Evolutionary conservation across 2,329 filamentous ascomycete species (phyloP).

Genomic region (Pseudonectria foliicola): DNA sequence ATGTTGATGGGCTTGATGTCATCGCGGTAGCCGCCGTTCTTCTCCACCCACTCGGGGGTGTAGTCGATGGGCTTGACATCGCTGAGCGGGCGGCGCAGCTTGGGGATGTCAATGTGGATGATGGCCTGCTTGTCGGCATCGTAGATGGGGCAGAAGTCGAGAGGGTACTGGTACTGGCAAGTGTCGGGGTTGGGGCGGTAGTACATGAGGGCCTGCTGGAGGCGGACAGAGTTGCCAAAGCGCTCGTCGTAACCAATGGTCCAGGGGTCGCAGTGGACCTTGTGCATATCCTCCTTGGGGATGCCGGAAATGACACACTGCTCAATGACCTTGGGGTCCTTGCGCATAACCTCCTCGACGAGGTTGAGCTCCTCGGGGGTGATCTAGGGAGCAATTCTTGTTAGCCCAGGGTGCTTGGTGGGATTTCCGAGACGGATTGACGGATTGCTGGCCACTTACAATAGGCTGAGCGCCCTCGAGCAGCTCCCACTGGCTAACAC

Average conservation of each 20-base stretch:
- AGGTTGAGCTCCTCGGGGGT: constrained; percentile 83
- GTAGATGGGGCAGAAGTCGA: constrained; percentile 92
- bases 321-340: constrained; percentile 81
- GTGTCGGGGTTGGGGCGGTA: constrained; percentile 81
- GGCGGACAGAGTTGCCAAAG: constrained; percentile 67
- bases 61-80: constrained; percentile 72
- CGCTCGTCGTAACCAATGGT: constrained; percentile 92
- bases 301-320: constrained; percentile 82
- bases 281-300: constrained; percentile 77
- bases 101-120: constrained; percentile 76
- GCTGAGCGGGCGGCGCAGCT: constrained; percentile 67
- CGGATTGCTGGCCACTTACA: constrained; percentile 36
- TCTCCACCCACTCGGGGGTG: constrained; percentile 63
- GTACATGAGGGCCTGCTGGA: constrained; percentile 95
- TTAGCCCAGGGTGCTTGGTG: no score
- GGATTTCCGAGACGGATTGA: no score
- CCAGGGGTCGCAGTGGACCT: constrained; percentile 95
- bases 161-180: constrained; percentile 82
- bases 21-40: constrained; percentile 65
- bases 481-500: constrained; percentile 67
- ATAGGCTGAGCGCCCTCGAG: constrained; percentile 75
- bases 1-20: constrained; percentile 84
- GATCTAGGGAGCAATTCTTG: constrained; percentile 46
- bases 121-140: constrained; percentile 73
- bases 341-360: constrained; percentile 69